Evolutionary conservation across 176 grass and related monocot species (phyloP).

Genomic region (Eleusine indica): DNA sequence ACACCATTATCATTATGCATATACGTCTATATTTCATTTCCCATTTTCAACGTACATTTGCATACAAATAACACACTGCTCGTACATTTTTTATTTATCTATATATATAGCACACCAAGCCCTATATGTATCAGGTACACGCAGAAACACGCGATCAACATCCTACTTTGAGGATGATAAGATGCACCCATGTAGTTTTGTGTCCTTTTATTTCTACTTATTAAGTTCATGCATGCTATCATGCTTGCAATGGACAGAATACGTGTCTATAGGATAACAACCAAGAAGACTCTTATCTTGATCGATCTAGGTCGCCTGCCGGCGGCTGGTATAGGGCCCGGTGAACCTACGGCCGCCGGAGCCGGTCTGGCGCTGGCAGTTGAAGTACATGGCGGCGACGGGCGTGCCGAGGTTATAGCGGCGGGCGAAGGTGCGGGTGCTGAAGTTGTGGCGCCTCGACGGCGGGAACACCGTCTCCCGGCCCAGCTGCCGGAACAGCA

Average conservation of each 20-base stretch:
- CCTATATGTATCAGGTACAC: no score
- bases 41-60: neutral
- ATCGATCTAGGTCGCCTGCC: neutral
- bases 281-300: neutral
- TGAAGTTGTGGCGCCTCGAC: conserved; percentile 72
- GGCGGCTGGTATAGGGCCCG: conserved; percentile 39
- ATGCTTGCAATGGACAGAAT: neutral
- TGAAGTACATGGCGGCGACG: conserved; percentile 65
- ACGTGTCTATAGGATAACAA: neutral
- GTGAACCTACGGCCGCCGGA: conserved; percentile 73
- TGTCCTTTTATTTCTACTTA: neutral
- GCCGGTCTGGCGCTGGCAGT: conserved; percentile 79
- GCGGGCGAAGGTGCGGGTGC: conserved; percentile 53
- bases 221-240: neutral
- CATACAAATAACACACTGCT: neutral
- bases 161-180: no score
- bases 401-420: conserved; percentile 68
- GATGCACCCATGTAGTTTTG: no score
- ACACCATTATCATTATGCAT: neutral
- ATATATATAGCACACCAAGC: neutral
- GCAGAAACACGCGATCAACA: neutral
- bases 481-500: conserved; percentile 67
- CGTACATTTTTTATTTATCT: neutral
- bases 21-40: neutral
- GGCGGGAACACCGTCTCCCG: conserved; percentile 67